A percentile compares a stretch with the other conserved stretches of the same genome.
Evolutionary conservation across 2,329 filamentous ascomycete genomes (phyloP).

Genomic region (Aspergillus calidoustus): DNA sequence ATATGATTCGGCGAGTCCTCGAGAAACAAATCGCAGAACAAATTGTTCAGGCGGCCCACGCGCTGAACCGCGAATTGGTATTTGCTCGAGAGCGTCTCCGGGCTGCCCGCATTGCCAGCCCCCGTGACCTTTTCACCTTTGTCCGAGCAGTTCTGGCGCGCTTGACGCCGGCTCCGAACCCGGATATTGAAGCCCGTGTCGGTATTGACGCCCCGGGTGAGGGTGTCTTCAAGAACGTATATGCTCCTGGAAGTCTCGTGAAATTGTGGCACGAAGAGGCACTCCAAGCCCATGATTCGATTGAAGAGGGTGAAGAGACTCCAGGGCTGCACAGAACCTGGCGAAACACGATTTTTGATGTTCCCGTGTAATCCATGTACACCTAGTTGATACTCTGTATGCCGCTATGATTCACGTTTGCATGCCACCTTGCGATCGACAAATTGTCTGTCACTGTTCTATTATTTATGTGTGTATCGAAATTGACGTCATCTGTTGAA

Average conservation of each 20-base stretch:
- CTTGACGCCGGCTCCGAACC: constrained; percentile 71
- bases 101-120: constrained; percentile 81
- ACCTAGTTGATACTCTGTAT: background rate
- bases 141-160: constrained; percentile 79
- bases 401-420: background rate
- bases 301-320: constrained; percentile 70
- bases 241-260: constrained; percentile 86
- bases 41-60: constrained; percentile 71
- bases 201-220: constrained; percentile 67
- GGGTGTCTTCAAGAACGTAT: constrained; percentile 78
- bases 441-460: background rate
- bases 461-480: background rate
- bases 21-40: constrained; percentile 76
- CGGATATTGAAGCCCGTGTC: constrained; percentile 74
- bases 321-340: constrained; percentile 62
- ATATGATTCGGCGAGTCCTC: constrained; percentile 76
- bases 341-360: constrained; percentile 82
- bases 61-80: constrained; percentile 81
- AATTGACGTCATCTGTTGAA: too few species aligned
- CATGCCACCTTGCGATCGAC: background rate
- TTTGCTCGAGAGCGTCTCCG: constrained; percentile 85
- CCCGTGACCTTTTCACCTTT: constrained; percentile 80
- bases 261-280: constrained; percentile 89
- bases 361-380: constrained; percentile 30
- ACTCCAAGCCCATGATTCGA: constrained; percentile 68